These are phyloP conservation scores for Trichomonas gallinae DNA, from an alignment of 208 protist genomes.

Conservation along the genomic window DNA sequence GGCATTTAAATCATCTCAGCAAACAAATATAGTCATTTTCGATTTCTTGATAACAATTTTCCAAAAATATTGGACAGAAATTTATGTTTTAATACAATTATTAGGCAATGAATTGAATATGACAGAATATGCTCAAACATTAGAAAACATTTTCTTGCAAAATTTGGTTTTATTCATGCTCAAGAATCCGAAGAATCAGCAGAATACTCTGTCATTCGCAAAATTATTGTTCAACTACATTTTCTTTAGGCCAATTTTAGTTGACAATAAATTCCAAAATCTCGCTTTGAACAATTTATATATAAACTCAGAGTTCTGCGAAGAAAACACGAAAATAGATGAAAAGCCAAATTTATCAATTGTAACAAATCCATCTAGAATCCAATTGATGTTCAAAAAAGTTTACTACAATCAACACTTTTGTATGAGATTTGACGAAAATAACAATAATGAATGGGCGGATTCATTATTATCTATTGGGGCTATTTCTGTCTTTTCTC, in stretches of 20 bases:
- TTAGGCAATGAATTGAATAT: background rate
- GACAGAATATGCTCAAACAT: background rate
- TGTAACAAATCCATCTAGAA: too few relatives aligned
- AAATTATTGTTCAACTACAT: background rate
- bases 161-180: background rate
- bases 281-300: too few relatives aligned
- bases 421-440: too few relatives aligned
- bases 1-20: background rate
- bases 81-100: background rate
- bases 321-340: too few relatives aligned
- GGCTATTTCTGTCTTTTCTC: too few relatives aligned
- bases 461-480: too few relatives aligned
- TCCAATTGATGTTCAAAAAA: too few relatives aligned
- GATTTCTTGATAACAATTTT: background rate
- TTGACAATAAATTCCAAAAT: too few relatives aligned
- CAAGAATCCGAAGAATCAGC: background rate
- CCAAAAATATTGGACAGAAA: background rate
- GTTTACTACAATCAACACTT: too few relatives aligned
- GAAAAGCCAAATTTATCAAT: too few relatives aligned
- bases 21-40: background rate
- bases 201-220: background rate
- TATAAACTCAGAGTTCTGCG: too few relatives aligned
- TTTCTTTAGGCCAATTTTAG: background rate
- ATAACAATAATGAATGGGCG: too few relatives aligned
- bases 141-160: background rate